phyloP scores from a whole-genome alignment of 2,329 filamentous ascomycete genomes.

The Trichophyton rubrum region DNA sequence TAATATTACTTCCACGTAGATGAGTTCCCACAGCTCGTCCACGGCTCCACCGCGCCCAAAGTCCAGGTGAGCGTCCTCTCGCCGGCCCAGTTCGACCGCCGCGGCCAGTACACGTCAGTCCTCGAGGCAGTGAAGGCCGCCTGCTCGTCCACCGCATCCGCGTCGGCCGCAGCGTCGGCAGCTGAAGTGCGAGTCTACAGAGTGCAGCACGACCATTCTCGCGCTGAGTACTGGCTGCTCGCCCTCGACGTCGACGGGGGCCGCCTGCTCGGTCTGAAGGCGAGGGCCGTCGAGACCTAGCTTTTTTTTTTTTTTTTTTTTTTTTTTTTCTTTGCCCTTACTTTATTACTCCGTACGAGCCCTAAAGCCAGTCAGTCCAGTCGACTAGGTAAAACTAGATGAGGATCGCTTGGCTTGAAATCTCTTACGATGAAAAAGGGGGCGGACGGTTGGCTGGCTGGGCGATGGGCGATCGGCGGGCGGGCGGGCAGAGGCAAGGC shows the following conservation, averaged over 20 bases:
- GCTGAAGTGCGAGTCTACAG: slow-evolving; percentile 63
- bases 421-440: too few relatives aligned
- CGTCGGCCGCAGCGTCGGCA: slow-evolving; percentile 10
- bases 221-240: slow-evolving; percentile 70
- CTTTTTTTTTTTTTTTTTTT: too few relatives aligned
- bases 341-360: too few relatives aligned
- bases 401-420: too few relatives aligned
- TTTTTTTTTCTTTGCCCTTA: too few relatives aligned
- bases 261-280: slow-evolving; percentile 65
- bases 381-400: too few relatives aligned
- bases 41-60: background rate
- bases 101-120: slow-evolving; percentile 49
- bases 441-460: background rate
- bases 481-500: background rate
- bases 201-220: slow-evolving; percentile 49
- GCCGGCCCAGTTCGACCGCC: slow-evolving; percentile 59
- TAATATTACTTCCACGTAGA: background rate
- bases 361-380: too few relatives aligned
- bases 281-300: slow-evolving; percentile 60
- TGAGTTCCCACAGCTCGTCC: background rate
- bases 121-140: slow-evolving; percentile 35
- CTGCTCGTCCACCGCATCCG: background rate
- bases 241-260: slow-evolving; percentile 47
- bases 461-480: background rate
- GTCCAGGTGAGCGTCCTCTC: slow-evolving; percentile 41